Evolutionary conservation across 768 basidiomycete genomes (phyloP).

Genomic region (Leucocoprinus birnbaumii): DNA sequence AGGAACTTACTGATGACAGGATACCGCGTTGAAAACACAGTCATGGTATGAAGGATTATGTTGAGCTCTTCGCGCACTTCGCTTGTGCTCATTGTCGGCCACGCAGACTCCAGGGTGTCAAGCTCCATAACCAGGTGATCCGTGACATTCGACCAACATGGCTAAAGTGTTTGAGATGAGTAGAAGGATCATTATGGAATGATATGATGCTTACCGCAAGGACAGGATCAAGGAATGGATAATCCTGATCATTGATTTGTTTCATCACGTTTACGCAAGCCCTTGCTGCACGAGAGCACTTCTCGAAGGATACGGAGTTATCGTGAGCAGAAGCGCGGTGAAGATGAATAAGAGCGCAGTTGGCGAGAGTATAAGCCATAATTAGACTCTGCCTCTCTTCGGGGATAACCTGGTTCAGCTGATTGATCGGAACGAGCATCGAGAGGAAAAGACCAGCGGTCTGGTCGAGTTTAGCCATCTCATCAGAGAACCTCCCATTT

Average conservation of each 20-base stretch:
- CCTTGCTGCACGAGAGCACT: conserved; percentile 63
- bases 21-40: conserved; percentile 53
- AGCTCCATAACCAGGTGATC: conserved; percentile 68
- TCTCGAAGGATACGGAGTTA: conserved; percentile 59
- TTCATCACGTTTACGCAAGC: conserved; percentile 58
- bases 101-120: conserved; percentile 58
- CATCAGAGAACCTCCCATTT: conserved; percentile 48
- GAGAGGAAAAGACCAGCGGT: conserved; percentile 62
- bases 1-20: conserved; percentile 48
- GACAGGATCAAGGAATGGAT: conserved; percentile 73
- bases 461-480: conserved; percentile 60
- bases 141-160: conserved; percentile 70
- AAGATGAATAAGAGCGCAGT: conserved; percentile 64
- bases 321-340: conserved; percentile 60
- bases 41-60: conserved; percentile 63
- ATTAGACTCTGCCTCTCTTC: conserved; percentile 62
- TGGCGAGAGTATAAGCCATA: conserved; percentile 61
- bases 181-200: conserved; percentile 8
- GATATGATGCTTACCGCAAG: conserved; percentile 51
- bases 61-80: conserved; percentile 63
- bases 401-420: conserved; percentile 50
- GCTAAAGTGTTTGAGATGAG: conserved; percentile 32
- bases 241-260: conserved; percentile 61
- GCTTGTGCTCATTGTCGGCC: conserved; percentile 54
- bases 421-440: conserved; percentile 62